Base-by-base conservation (phyloP, 129 eudicot species). In the Tanacetum coccineum region DNA sequence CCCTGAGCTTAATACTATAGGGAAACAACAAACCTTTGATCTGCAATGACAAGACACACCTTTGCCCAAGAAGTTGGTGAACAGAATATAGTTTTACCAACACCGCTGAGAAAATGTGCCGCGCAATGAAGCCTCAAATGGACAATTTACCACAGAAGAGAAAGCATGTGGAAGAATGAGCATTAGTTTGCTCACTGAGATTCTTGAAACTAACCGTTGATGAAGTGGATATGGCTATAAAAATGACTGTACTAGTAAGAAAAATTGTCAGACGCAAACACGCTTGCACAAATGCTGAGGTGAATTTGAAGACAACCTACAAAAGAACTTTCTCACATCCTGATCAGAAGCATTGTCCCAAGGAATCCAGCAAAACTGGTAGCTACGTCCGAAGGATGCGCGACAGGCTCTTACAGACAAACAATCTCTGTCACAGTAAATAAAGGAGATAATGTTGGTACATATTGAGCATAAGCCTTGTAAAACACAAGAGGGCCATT, bases 401-500 rank as follows among this genome's bases (percentile, higher is more conserved):
- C n/a, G n/a, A n/a, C n/a, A n/a, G n/a, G 59, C 13, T 64, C 70
- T 26, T 36, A 62, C 49, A 39, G 47, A 30, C 78, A 75, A 66
- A 17, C 58, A 17, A 72, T 56, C 39, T 62, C 36, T 48, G 71
- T 73, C 71, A 59, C 62, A 44, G 9, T 19, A 47, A 80, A 67
- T 53, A 72, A 61, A 59, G 64, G 48, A 62, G 77, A 80, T 22
- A 40, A 61, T 59, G 56, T 13, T 67, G 61, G 46, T 72, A 57
- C 68, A 3, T 64, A 64, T 48, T 6, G 64, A 82, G 40, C 85
- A 64, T 30, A 75, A 75, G 61, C 65, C 68, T 28, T 30, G 20
- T 63, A 79, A 79, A 79, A 74, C 83, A 76, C 67, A 74, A 70
- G 75, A 82, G 67, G 47, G 36, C 74, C 6, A 47, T 15, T 28